These are phyloP conservation scores for Lenzites betulinus DNA, from an alignment of 768 basidiomycete species.

Conservation along the genomic window DNA sequence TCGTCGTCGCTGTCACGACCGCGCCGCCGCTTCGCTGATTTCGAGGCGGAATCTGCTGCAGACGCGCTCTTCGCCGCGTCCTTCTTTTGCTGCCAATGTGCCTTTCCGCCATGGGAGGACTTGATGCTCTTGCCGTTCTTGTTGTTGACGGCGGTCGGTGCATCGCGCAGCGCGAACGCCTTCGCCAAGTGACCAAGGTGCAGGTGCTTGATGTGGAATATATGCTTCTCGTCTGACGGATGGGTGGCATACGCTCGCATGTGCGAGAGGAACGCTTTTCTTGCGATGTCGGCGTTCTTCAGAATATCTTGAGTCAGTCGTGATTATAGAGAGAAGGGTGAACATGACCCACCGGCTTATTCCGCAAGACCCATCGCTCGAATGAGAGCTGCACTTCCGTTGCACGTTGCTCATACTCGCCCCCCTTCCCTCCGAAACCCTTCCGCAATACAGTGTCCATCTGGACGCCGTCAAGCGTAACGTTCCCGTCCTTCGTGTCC, in stretches of 20 bases:
- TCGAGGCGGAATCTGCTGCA: background rate
- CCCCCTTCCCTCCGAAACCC: slow-evolving; percentile 85
- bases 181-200: slow-evolving; percentile 96
- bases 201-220: slow-evolving; percentile 93
- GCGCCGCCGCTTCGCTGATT: slow-evolving; percentile 13
- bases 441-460: slow-evolving; percentile 71
- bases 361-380: slow-evolving; percentile 86
- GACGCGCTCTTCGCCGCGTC: background rate
- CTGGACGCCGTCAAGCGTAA: slow-evolving; percentile 57
- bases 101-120: slow-evolving; percentile 2
- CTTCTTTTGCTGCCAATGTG: slow-evolving; percentile 14
- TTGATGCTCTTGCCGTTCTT: slow-evolving; percentile 15
- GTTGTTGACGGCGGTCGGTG: slow-evolving; percentile 52
- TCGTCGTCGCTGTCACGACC: slow-evolving; percentile 32
- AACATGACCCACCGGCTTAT: slow-evolving; percentile 55
- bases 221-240: slow-evolving; percentile 91
- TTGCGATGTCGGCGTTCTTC: slow-evolving; percentile 77
- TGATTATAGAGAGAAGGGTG: background rate
- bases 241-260: slow-evolving; percentile 98
- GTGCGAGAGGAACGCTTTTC: slow-evolving; percentile 88
- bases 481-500: slow-evolving; percentile 33
- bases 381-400: slow-evolving; percentile 95
- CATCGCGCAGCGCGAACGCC: slow-evolving; percentile 87
- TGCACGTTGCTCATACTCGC: slow-evolving; percentile 84
- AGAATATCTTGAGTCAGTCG: background rate